A percentile compares a stretch with the other conserved stretches of the same genome.
Evolutionary conservation across 2,329 filamentous ascomycete genomes (phyloP).

Genomic region (Ophiostoma himal-ulmi): DNA sequence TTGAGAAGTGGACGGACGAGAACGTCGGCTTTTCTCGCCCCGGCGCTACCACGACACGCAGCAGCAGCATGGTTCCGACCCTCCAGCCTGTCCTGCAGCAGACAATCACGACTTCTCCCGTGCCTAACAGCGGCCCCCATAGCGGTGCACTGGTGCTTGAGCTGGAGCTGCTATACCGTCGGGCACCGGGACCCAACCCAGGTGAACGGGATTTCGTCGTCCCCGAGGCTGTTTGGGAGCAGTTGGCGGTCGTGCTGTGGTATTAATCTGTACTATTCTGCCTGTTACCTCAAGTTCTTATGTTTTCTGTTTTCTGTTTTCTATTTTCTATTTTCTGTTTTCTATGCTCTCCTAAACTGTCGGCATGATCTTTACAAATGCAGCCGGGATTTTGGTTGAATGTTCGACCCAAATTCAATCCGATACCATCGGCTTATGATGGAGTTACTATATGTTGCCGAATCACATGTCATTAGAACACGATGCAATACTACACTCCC

Average conservation of each 20-base stretch:
- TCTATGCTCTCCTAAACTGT: no score
- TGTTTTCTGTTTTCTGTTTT: no score
- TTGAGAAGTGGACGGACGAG: constrained; percentile 12
- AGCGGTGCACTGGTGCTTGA: background rate
- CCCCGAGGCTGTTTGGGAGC: background rate
- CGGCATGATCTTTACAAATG: no score
- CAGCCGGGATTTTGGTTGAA: no score
- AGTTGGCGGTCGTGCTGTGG: background rate
- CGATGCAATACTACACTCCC: no score
- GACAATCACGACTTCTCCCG: background rate
- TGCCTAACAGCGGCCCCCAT: background rate
- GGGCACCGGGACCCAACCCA: background rate
- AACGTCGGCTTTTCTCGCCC: background rate
- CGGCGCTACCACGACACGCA: background rate
- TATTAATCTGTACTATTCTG: background rate
- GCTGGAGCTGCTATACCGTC: background rate
- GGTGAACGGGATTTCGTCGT: background rate
- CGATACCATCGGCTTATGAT: no score
- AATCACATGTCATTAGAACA: no score
- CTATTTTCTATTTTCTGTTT: no score
- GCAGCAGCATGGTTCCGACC: background rate
- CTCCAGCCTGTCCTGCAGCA: background rate
- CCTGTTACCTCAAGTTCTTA: no score
- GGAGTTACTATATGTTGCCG: no score
- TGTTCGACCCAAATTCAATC: no score